phyloP scores from a whole-genome alignment of 176 grass and related monocot genomes.

The Echinochloa phyllopogon region DNA sequence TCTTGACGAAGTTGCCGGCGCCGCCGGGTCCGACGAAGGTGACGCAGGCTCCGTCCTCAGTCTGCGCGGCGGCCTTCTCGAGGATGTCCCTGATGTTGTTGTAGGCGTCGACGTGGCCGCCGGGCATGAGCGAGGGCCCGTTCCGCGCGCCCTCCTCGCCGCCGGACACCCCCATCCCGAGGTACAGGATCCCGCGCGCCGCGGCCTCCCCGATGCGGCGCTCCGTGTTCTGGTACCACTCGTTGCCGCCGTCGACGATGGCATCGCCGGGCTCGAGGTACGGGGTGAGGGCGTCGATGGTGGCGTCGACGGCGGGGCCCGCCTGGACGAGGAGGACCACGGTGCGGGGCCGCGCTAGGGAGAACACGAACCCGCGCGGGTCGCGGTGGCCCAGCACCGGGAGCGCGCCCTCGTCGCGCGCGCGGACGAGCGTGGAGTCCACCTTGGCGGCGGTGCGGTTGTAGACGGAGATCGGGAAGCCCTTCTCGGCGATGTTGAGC shows the following conservation, averaged over 20 bases:
- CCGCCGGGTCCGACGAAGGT: slow-evolving; percentile 80
- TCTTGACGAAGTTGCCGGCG: slow-evolving; percentile 90
- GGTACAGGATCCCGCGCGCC: slow-evolving; percentile 68
- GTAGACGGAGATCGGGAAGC: slow-evolving; percentile 94
- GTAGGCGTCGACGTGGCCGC: slow-evolving; percentile 72
- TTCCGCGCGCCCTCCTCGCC: slow-evolving; percentile 82
- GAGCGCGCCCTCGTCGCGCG: slow-evolving; percentile 61
- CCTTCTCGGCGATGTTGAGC: slow-evolving; percentile 93
- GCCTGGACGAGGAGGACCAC: slow-evolving; percentile 87
- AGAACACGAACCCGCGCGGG: slow-evolving; percentile 77
- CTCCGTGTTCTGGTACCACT: slow-evolving; percentile 95
- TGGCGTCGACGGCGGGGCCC: slow-evolving; percentile 75
- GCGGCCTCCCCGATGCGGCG: slow-evolving; percentile 62
- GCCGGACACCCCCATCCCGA: slow-evolving; percentile 91
- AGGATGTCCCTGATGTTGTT: slow-evolving; percentile 77
- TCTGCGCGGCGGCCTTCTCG: slow-evolving; percentile 66
- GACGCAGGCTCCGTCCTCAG: slow-evolving; percentile 83
- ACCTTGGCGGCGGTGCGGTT: slow-evolving; percentile 91
- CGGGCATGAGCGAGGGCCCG: slow-evolving; percentile 89
- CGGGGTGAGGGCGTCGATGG: slow-evolving; percentile 63
- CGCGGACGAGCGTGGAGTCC: slow-evolving; percentile 71
- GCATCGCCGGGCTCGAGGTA: slow-evolving; percentile 81
- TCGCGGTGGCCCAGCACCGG: slow-evolving; percentile 72
- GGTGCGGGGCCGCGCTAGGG: slow-evolving; percentile 67
- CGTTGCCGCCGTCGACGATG: slow-evolving; percentile 88